Base-by-base conservation (phyloP, 352 stramenopile species). In the Peronospora destructor region DNA sequence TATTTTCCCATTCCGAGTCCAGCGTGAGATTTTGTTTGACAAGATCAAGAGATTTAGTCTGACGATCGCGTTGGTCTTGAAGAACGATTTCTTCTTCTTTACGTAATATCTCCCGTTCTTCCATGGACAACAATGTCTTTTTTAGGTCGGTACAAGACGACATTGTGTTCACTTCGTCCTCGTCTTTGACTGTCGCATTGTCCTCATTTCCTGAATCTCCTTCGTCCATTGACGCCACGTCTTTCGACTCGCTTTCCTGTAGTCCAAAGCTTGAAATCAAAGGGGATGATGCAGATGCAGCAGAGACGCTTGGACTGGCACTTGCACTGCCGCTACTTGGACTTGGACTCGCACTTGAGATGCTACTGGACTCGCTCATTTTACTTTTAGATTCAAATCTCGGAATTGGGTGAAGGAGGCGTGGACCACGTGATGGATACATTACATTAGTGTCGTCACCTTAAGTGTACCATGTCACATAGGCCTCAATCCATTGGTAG, bases 41-140 rank as follows among this genome's bases (percentile, higher is more conserved):
- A 5, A 72, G 71, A 48, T 81, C 79, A 13, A 93, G 62, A 7
- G 77, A 82, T 49, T 89, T 86, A 61, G 33, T 68, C 60, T 93
- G 83, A 30, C 66, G 73, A 47, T 90, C 78, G 44, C 82, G 78
- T 54, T 93, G 83, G n/a, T 87, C 72, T 48, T 76, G 66, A 1
- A 88, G 55, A 16, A 87, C 76, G 8, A 44, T 38, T 34, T 87
- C 83, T 47, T 93, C 83, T 47, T 93, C 83, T 30, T 62, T 45
- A 14, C 75, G 62, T 13, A 94, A 54, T 26, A 66, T 66, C 6
- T 66, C 73, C 21, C 76, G 71, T 54, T 94, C 77, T 30, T 77
- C 76, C 7, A 51, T 53, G 17, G 80, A 84, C 16, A 91, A 49
- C 14, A 72, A 56, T 37, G 62, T 46, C 64, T 49, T 61, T 47